phyloP scores from a whole-genome alignment of 768 basidiomycete genomes.

The Russula dissimulans region DNA sequence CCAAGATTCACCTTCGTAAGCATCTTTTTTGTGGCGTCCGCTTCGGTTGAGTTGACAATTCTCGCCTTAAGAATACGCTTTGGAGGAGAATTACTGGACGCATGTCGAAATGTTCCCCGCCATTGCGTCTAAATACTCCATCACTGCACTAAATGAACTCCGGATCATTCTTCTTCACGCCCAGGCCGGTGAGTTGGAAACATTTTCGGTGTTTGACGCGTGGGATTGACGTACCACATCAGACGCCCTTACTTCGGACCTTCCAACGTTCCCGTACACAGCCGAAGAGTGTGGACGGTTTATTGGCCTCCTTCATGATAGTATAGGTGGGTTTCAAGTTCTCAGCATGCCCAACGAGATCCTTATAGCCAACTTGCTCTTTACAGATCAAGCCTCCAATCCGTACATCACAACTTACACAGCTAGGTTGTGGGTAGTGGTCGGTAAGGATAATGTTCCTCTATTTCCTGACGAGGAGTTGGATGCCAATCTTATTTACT shows the following conservation, averaged over 20 bases:
- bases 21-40: not conserved
- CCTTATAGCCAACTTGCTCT: not conserved
- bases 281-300: not conserved
- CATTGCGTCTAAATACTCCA: not conserved
- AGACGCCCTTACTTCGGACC: slow-evolving; percentile 5
- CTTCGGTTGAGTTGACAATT: not conserved
- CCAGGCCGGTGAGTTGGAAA: not conserved
- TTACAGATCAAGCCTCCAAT: not conserved
- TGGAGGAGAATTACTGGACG: slow-evolving; percentile 13
- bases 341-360: no score
- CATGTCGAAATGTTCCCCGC: slow-evolving; percentile 12
- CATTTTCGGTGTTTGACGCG: not conserved
- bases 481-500: not conserved
- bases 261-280: slow-evolving; percentile 10
- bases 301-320: not conserved
- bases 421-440: not conserved
- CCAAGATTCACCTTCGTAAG: not conserved
- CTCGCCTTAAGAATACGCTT: not conserved
- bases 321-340: not conserved
- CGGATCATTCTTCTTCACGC: not conserved
- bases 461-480: not conserved
- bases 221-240: not conserved
- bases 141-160: slow-evolving; percentile 1
- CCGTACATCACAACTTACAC: not conserved
- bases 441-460: not conserved